Evolutionary conservation across 2,329 filamentous ascomycete genomes (phyloP).

Genomic region (Fusarium sp.): DNA sequence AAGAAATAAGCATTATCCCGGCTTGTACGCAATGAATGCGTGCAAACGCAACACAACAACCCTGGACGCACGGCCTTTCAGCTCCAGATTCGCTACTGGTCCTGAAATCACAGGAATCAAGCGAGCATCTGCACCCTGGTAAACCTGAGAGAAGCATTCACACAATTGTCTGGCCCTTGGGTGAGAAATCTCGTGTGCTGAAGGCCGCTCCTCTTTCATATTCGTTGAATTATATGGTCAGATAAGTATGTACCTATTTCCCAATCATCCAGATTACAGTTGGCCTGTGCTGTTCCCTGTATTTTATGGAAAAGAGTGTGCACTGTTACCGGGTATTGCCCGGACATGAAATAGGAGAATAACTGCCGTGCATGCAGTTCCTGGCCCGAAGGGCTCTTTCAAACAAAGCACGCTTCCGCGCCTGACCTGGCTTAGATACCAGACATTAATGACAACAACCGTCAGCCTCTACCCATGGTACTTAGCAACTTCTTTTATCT

Average conservation of each 20-base stretch:
- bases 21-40: conserved; percentile 25
- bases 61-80: conserved; percentile 23
- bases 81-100: conserved; percentile 5
- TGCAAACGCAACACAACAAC: conserved; percentile 19
- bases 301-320: background rate
- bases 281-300: conserved; percentile 5
- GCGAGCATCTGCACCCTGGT: conserved; percentile 25
- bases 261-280: background rate
- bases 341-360: conserved; percentile 16
- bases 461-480: background rate
- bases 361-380: conserved; percentile 12
- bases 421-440: conserved; percentile 10
- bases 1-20: conserved; percentile 42
- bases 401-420: no score
- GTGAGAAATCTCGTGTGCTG: background rate
- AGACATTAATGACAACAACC: background rate
- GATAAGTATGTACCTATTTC: no score
- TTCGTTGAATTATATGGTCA: no score
- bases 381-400: background rate
- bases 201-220: background rate
- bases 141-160: conserved; percentile 29
- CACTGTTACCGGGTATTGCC: conserved; percentile 27
- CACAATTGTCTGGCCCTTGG: conserved; percentile 16
- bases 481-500: background rate
- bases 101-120: conserved; percentile 10